A percentile compares a stretch with the other conserved stretches of the same genome.
phyloP scores from a whole-genome alignment of 2,329 filamentous ascomycete species.

The Fusarium oligoseptatum region DNA sequence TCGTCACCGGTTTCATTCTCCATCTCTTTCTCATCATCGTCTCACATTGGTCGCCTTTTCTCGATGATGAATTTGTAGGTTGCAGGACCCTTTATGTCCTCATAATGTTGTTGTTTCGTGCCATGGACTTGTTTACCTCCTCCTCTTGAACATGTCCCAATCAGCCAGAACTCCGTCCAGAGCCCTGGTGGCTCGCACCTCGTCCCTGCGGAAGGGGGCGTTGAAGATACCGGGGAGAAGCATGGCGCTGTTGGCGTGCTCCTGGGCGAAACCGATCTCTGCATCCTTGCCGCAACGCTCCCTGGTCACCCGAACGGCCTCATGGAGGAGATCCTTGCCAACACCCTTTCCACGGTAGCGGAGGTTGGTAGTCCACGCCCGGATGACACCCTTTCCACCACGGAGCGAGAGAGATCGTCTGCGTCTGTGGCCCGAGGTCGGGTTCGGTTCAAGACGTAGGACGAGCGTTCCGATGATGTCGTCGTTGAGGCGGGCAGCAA shows the following conservation, averaged over 20 bases:
- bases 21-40: constrained; percentile 18
- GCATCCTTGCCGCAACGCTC: constrained; percentile 77
- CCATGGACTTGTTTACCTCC: constrained; percentile 53
- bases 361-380: constrained; percentile 84
- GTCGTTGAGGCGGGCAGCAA: constrained; percentile 76
- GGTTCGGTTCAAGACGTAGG: constrained; percentile 70
- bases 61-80: neutral
- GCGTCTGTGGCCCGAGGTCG: constrained; percentile 50
- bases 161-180: constrained; percentile 65
- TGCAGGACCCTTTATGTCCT: neutral
- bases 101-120: neutral
- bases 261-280: constrained; percentile 77
- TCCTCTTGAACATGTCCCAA: constrained; percentile 62
- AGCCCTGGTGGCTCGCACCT: constrained; percentile 68
- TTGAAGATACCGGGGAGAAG: constrained; percentile 75
- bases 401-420: constrained; percentile 56
- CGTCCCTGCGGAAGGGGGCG: constrained; percentile 68
- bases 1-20: constrained; percentile 18
- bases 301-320: constrained; percentile 76
- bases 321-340: constrained; percentile 78
- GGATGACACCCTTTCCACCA: constrained; percentile 77
- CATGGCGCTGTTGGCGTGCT: constrained; percentile 81
- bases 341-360: constrained; percentile 79
- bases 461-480: constrained; percentile 80
- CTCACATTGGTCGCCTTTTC: constrained; percentile 1